A percentile compares a stretch with the other conserved stretches of the same genome.
phyloP scores from a whole-genome alignment of 768 basidiomycete genomes.

The Suillus brevipes region DNA sequence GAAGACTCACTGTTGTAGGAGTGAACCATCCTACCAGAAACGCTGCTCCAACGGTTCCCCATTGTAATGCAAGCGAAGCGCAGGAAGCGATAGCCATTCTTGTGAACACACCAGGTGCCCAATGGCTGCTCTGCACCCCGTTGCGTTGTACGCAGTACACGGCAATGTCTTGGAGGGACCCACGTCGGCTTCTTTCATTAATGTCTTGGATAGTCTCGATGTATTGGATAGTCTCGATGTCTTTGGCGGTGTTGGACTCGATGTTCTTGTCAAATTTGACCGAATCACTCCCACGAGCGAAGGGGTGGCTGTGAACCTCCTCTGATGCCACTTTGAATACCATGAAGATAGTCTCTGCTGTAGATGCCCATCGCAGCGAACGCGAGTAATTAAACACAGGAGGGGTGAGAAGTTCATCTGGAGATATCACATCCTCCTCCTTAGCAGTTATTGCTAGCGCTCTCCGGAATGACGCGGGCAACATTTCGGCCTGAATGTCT shows the following conservation, averaged over 20 bases:
- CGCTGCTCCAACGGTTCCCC: slow-evolving; percentile 27
- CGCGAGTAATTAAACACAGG: slow-evolving; percentile 10
- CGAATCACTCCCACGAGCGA: not conserved
- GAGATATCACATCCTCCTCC: slow-evolving; percentile 15
- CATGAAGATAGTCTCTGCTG: not conserved
- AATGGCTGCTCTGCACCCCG: slow-evolving; percentile 11
- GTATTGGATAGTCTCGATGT: not conserved
- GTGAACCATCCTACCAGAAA: slow-evolving; percentile 24
- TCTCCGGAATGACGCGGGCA: not conserved
- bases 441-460: not conserved
- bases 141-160: slow-evolving; percentile 11
- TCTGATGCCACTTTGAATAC: slow-evolving; percentile 5
- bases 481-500: not conserved
- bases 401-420: slow-evolving; percentile 5
- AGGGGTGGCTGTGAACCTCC: not conserved
- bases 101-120: slow-evolving; percentile 18
- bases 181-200: slow-evolving; percentile 3
- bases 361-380: slow-evolving; percentile 5
- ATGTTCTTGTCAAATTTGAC: not conserved
- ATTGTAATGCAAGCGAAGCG: slow-evolving; percentile 24
- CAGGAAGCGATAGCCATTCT: slow-evolving; percentile 23
- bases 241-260: not conserved
- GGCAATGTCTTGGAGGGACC: slow-evolving; percentile 2
- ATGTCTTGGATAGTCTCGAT: slow-evolving; percentile 1
- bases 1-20: slow-evolving; percentile 18